phyloP scores from a whole-genome alignment of 176 grass and related monocot species.

The Eragrostis nindensis region DNA sequence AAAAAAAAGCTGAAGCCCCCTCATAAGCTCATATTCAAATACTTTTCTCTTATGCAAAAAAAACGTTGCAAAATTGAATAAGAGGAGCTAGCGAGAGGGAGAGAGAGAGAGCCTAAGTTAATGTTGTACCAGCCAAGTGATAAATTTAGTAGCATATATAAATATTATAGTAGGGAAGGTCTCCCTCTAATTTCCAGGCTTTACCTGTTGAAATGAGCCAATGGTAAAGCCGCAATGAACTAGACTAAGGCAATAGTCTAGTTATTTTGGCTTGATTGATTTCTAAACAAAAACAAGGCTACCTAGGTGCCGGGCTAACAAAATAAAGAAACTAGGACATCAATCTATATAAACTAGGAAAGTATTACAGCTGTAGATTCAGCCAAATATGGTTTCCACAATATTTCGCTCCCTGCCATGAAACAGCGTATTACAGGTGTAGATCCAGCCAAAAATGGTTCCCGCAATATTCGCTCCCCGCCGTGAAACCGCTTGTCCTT shows the following conservation, averaged over 20 bases:
- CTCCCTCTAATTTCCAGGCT: no score
- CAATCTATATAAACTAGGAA: no score
- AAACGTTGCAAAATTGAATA: background rate
- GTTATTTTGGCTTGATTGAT: no score
- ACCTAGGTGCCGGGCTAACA: no score
- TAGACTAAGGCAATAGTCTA: no score
- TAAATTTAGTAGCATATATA: background rate
- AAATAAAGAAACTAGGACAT: no score
- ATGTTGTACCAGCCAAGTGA: background rate
- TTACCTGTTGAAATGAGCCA: no score
- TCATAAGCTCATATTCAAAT: constrained; percentile 12
- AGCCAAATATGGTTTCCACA: background rate
- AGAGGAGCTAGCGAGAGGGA: background rate
- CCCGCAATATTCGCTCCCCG: background rate
- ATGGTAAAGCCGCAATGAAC: no score
- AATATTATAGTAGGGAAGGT: background rate
- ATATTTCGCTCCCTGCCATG: background rate
- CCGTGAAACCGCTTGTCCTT: background rate
- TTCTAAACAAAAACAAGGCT: no score
- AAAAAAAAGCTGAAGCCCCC: background rate
- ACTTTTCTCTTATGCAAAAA: background rate
- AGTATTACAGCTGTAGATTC: no score
- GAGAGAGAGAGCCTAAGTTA: background rate
- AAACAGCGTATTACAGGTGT: background rate
- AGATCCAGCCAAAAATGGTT: no score